A percentile compares a stretch with the other conserved stretches of the same genome.
Evolutionary conservation across 306 rosid genomes (phyloP).

Genomic region (Abrus pulchellus): DNA sequence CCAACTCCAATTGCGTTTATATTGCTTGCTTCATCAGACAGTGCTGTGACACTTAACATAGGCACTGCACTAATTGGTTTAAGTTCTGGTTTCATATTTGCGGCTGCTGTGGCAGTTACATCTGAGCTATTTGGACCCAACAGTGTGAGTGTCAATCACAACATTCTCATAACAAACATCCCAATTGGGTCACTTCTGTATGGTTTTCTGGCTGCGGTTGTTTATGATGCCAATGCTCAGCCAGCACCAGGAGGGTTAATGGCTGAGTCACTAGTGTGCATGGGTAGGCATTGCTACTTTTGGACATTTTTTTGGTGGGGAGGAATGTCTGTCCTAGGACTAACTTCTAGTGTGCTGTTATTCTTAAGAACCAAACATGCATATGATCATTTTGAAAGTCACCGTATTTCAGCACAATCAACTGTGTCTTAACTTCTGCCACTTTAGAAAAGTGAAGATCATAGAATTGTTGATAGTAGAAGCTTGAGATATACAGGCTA

Average conservation of each 20-base stretch:
- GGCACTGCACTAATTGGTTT: slow-evolving; percentile 88
- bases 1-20: slow-evolving; percentile 93
- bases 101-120: slow-evolving; percentile 93
- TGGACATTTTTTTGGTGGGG: slow-evolving; percentile 89
- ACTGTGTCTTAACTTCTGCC: slow-evolving; percentile 42
- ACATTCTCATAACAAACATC: slow-evolving; percentile 88
- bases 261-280: slow-evolving; percentile 72
- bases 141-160: slow-evolving; percentile 87
- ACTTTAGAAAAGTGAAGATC: not conserved
- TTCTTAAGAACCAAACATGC: slow-evolving; percentile 90
- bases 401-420: slow-evolving; percentile 62
- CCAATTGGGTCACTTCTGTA: slow-evolving; percentile 91
- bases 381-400: slow-evolving; percentile 74
- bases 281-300: slow-evolving; percentile 85
- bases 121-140: slow-evolving; percentile 93
- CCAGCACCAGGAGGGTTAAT: slow-evolving; percentile 28
- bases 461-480: slow-evolving; percentile 29
- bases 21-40: slow-evolving; percentile 71
- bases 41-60: slow-evolving; percentile 51
- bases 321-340: slow-evolving; percentile 75
- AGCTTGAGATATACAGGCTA: slow-evolving; percentile 40
- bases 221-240: slow-evolving; percentile 73
- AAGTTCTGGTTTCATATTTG: slow-evolving; percentile 95
- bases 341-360: slow-evolving; percentile 69
- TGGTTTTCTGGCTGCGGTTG: slow-evolving; percentile 80